These are phyloP conservation scores for Penicillium crustosum DNA, from an alignment of 2,329 filamentous ascomycete species.

Conservation along the genomic window DNA sequence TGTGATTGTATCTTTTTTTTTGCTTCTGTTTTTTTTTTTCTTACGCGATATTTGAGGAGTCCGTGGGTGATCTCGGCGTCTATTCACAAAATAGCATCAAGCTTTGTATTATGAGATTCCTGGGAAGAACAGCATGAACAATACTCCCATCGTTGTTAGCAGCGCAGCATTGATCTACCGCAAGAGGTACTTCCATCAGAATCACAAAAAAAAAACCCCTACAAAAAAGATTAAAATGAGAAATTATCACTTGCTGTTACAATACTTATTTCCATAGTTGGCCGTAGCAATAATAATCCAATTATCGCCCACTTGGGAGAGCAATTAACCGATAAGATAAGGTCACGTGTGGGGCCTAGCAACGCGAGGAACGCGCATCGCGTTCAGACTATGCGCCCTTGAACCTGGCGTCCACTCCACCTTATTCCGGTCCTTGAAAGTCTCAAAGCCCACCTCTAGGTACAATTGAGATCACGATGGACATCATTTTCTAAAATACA, in stretches of 20 bases:
- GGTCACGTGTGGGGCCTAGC: constrained; percentile 19
- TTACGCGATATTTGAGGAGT: constrained; percentile 8
- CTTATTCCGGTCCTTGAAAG: constrained; percentile 10
- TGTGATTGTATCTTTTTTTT: constrained; percentile 11
- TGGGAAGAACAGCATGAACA: constrained; percentile 20
- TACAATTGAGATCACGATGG: constrained; percentile 15
- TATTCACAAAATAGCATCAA: constrained; percentile 8
- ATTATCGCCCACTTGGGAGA: neutral
- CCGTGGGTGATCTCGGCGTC: constrained; percentile 11
- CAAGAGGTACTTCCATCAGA: neutral
- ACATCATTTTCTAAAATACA: neutral
- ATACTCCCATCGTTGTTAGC: constrained; percentile 15
- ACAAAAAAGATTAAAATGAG: neutral
- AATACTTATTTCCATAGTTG: neutral
- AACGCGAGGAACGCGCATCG: constrained; percentile 30
- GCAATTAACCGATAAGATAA: constrained; percentile 20
- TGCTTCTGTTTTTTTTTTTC: constrained; percentile 1
- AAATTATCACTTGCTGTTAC: neutral
- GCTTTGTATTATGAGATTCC: constrained; percentile 19
- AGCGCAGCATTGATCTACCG: neutral
- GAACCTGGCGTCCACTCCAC: constrained; percentile 3
- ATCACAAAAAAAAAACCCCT: neutral
- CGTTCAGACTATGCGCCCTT: constrained; percentile 24
- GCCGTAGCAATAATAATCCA: neutral
- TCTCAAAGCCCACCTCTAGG: neutral